Conservation (phyloP, 2,329 filamentous ascomycete species). For the Diaporthe vexans region DNA sequence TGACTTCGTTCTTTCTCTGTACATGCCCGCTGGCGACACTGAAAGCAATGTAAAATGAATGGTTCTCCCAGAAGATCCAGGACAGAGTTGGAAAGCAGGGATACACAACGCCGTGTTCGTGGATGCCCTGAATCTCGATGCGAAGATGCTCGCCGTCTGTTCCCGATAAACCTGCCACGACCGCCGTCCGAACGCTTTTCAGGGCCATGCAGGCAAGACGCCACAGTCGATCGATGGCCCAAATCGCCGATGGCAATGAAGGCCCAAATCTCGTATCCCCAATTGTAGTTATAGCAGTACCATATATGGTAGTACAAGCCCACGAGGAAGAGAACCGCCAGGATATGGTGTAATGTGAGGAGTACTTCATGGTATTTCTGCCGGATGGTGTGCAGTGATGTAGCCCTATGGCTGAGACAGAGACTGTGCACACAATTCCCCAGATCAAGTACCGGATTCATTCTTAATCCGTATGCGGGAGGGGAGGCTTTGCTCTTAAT, state of each 20-base stretch:
- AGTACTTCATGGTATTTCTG: background rate
- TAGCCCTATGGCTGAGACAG: background rate
- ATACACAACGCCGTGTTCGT: background rate
- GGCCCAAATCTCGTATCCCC: background rate
- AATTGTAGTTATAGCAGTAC: background rate
- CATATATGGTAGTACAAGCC: background rate
- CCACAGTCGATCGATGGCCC: background rate
- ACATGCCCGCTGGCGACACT: background rate
- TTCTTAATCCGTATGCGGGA: too few species aligned
- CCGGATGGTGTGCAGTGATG: background rate
- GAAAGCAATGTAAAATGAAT: background rate
- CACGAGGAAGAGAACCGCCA: background rate
- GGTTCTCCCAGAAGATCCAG: background rate
- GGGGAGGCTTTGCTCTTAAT: too few species aligned
- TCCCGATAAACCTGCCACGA: background rate
- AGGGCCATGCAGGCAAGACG: background rate
- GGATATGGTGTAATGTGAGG: background rate
- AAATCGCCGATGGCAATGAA: background rate
- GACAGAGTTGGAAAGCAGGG: background rate
- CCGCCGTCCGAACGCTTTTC: background rate
- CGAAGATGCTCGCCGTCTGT: background rate
- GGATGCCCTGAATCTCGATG: background rate
- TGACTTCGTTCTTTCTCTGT: background rate
- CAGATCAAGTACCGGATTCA: background rate
- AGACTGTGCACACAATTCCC: background rate